Evolutionary conservation across 768 basidiomycete species (phyloP), one percentile per base, ranked within the genome.

Genomic region (Auriscalpium microsporum): DNA sequence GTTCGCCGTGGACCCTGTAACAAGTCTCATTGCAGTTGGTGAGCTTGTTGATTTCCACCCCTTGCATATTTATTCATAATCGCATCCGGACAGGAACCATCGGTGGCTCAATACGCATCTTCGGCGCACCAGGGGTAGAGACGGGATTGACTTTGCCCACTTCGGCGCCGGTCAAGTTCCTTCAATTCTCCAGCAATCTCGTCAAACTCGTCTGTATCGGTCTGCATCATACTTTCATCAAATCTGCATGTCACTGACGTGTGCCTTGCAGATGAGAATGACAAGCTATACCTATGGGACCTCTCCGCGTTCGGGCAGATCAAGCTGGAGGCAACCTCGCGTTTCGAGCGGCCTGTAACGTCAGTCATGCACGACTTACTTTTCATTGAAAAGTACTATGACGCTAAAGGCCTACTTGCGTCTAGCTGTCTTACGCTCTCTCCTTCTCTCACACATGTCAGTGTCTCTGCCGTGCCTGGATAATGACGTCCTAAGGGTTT

Each of bases 381-480:
- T 16, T 14, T 38, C 44, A 40, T 50, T 54, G 49, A n/a, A 57
- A 42, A 45, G 48, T 21, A 40, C 52, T 13, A 3, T 11, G 58
- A 49, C 48, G 45, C 50, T 54, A 40, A 47, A 54, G 21, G 33
- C 34, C 48, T 34, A 48, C 45, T n/a, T 23, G 14, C 13, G 11
- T 10, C 40, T 38, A 68, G 86, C 61, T 81, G 77, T 34, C 63
- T 90, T 45, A 75, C 78, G 5, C 63, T 83, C 13, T 86, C 85
- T 2, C 82, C 90, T 4, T 81, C 81, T 11, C 86, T 87, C 64
- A 77, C 81, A 6, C 89, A 90, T 72, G 86, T 90, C 63, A 49
- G 78, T 72, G 45, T 42, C 49, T 60, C 52, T 23, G 46, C 44
- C 50, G 47, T 33, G 50, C 50, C 42, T 48, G 34, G 17, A 37